Evolutionary conservation across 441 rosid species (phyloP).

Genomic region (Dalechampia spathulata): DNA sequence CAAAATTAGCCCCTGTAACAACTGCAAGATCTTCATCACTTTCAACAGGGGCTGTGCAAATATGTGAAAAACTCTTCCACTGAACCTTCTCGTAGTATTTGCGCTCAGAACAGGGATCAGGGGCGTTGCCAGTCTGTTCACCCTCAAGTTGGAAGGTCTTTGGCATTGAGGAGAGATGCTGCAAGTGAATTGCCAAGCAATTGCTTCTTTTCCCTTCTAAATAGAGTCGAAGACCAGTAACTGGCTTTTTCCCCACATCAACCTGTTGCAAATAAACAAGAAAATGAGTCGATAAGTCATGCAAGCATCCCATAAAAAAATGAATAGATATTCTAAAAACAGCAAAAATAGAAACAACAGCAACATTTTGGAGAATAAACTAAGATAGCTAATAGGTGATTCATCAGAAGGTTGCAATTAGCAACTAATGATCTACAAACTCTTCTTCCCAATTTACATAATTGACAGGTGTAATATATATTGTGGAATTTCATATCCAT

Average conservation of each 20-base stretch:
- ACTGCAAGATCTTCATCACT: slow-evolving; percentile 70
- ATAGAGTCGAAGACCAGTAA: slow-evolving; percentile 86
- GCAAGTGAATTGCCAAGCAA: slow-evolving; percentile 76
- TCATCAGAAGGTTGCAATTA: not conserved
- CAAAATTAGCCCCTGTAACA: slow-evolving; percentile 85
- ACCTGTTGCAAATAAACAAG: slow-evolving; percentile 40
- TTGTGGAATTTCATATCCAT: too few species aligned
- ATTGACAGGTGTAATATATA: not conserved
- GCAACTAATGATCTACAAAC: not conserved
- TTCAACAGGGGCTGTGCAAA: slow-evolving; percentile 87
- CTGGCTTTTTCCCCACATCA: slow-evolving; percentile 82
- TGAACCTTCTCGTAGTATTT: slow-evolving; percentile 62
- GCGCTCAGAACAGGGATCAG: slow-evolving; percentile 15
- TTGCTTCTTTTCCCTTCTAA: slow-evolving; percentile 90
- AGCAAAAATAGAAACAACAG: not conserved
- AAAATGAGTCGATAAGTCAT: not conserved
- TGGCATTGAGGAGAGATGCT: slow-evolving; percentile 92
- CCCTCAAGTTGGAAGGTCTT: slow-evolving; percentile 56
- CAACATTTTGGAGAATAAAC: not conserved
- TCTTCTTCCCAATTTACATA: not conserved
- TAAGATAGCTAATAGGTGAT: not conserved
- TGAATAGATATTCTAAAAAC: not conserved
- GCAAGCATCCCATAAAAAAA: not conserved
- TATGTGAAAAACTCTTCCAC: slow-evolving; percentile 93
- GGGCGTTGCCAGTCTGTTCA: slow-evolving; percentile 4